Base-by-base conservation (phyloP, 345 rosid genomes). In the Pelargonium nanum region DNA sequence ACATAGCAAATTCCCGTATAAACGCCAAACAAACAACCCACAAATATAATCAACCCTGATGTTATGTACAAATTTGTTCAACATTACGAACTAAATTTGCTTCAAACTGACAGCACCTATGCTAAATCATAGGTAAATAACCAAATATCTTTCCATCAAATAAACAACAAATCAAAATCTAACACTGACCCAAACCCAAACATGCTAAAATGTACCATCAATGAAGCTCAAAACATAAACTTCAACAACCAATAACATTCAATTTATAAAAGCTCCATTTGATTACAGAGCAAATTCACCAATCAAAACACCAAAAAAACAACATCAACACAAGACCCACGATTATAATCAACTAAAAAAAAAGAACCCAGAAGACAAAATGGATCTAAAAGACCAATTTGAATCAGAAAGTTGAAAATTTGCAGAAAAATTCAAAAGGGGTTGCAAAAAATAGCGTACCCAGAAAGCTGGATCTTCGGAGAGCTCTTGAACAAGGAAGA, bases 401-500 rank as follows among this genome's bases (percentile, higher is more conserved):
- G 24, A 26, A 24, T 3, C 28, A 40, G 45, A 7, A 0, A 48
- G 0, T 19, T 59, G 23, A 0, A 24, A 15, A 4, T 8, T 22
- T 34, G 55, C n/a, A 44, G 2, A 19, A 40, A 19, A 44, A 64
- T 22, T 24, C 32, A 26, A 53, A 26, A 50, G 26, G 55, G 53
- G n/a, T 20, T 21, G 53, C 53, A 34, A 67, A 52, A 58, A 20
- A 19, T 17, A 5, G 53, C 22, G 59, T 70, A 81, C 91, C 85
- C 78, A 60, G 78, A 68, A 65, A 62, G 32, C 26, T 68, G 73
- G 1, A 75, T 63, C 26, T 75, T 26, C 26, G 81, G 70, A 17
- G 89, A 70, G 51, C 57, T 72, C 75, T 65, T 88, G 67, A 82
- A 80, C 71, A 77, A 60, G 40, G 92, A 80, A 67, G 70, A 52